Conservation (phyloP, 2,329 filamentous ascomycete species). For the Westerdykella ornata region DNA sequence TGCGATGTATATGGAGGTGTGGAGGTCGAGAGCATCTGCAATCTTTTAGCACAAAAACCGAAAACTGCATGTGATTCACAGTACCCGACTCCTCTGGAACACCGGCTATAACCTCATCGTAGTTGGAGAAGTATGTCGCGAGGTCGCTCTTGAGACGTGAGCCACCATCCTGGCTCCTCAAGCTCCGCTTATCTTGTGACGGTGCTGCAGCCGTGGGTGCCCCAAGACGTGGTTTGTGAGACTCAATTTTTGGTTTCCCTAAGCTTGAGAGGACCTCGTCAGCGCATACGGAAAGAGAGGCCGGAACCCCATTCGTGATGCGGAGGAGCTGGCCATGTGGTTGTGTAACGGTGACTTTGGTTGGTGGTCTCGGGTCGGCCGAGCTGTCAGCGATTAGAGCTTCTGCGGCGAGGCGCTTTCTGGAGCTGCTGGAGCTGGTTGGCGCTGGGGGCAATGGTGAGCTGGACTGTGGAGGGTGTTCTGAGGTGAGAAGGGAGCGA, state of each 20-base stretch:
- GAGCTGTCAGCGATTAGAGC: conserved; percentile 17
- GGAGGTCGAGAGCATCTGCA: conserved; percentile 63
- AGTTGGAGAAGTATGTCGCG: conserved; percentile 84
- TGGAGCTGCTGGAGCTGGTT: conserved; percentile 18
- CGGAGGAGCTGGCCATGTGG: conserved; percentile 39
- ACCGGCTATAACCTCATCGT: conserved; percentile 88
- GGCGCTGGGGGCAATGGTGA: conserved; percentile 2
- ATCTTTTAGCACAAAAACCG: conserved; percentile 12
- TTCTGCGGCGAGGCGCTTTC: conserved; percentile 27
- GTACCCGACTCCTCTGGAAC: conserved; percentile 70
- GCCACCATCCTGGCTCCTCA: conserved; percentile 77
- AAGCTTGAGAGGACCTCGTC: conserved; percentile 29
- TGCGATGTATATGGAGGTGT: conserved; percentile 66
- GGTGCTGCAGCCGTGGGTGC: conserved; percentile 18
- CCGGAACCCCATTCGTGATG: conserved; percentile 40
- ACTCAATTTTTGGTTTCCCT: conserved; percentile 28
- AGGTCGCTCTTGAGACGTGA: conserved; percentile 86
- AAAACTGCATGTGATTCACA: conserved; percentile 3
- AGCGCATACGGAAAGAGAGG: conserved; percentile 26
- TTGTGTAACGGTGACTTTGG: conserved; percentile 39
- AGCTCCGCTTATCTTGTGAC: conserved; percentile 60
- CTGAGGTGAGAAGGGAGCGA: conserved; percentile 9
- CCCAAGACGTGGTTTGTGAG: conserved; percentile 19
- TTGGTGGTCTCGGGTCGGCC: conserved; percentile 34
- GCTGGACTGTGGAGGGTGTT: conserved; percentile 9